These are phyloP conservation scores for Martiniozyma asiatica DNA, from an alignment of 1,139 yeast genomes.

Conservation along the genomic window DNA sequence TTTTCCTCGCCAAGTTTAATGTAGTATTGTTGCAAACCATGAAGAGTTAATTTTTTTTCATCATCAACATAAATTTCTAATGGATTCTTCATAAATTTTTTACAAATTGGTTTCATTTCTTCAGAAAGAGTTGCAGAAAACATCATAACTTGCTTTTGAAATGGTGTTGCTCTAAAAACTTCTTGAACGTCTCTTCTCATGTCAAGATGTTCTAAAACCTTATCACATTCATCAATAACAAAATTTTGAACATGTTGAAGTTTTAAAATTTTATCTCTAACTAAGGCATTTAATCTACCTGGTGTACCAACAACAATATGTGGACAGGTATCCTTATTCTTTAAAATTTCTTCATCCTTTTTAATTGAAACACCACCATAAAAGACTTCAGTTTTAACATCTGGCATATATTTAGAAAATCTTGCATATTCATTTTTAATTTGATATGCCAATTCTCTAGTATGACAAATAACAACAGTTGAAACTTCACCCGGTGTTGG, in stretches of 20 bases:
- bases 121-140: slow-evolving; percentile 91
- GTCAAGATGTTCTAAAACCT: slow-evolving; percentile 75
- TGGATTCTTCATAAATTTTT: slow-evolving; percentile 96
- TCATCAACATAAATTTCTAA: slow-evolving; percentile 96
- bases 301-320: slow-evolving; percentile 98
- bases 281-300: slow-evolving; percentile 91
- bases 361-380: slow-evolving; percentile 90
- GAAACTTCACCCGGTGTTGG: slow-evolving; percentile 96
- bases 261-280: slow-evolving; percentile 81
- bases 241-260: slow-evolving; percentile 86
- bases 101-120: slow-evolving; percentile 94
- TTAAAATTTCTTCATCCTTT: slow-evolving; percentile 78
- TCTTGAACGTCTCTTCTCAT: slow-evolving; percentile 99
- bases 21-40: slow-evolving; percentile 96
- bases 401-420: slow-evolving; percentile 97
- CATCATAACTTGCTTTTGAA: slow-evolving; percentile 99
- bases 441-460: slow-evolving; percentile 97
- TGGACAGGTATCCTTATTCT: slow-evolving; percentile 90
- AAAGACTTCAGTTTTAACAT: slow-evolving; percentile 90
- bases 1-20: slow-evolving; percentile 82
- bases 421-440: slow-evolving; percentile 95
- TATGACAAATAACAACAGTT: slow-evolving; percentile 90
- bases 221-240: slow-evolving; percentile 97
- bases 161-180: slow-evolving; percentile 94
- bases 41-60: slow-evolving; percentile 93